Conservation (phyloP, 2,329 filamentous ascomycete species). For the Uncinocarpus reesii region DNA sequence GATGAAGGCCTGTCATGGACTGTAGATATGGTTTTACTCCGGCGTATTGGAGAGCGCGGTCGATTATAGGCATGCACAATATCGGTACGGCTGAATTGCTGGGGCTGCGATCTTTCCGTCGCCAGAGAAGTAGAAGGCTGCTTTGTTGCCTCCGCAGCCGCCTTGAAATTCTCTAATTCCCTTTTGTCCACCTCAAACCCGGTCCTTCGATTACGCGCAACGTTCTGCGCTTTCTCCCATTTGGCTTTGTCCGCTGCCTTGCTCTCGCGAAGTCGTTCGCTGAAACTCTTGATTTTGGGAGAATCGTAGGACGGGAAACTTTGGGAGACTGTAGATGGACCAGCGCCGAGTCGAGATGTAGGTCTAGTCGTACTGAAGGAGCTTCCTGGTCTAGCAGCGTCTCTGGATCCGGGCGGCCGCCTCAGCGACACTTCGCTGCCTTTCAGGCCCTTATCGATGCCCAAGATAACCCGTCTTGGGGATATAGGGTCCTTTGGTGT, state of each 20-base stretch:
- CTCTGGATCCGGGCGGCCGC: conserved; percentile 42
- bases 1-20: conserved; percentile 15
- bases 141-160: conserved; percentile 26
- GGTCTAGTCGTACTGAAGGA: conserved; percentile 23
- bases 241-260: conserved; percentile 35
- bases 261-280: conserved; percentile 69
- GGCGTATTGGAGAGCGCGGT: conserved; percentile 24
- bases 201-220: conserved; percentile 33
- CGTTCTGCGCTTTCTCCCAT: conserved; percentile 30
- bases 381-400: conserved; percentile 25
- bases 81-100: conserved; percentile 53
- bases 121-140: conserved; percentile 19
- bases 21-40: conserved; percentile 30
- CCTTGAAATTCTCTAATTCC: conserved; percentile 37
- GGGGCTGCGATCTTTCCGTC: conserved; percentile 42
- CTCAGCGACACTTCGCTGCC: conserved; percentile 77
- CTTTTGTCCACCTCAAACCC: conserved; percentile 36
- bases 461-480: conserved; percentile 67
- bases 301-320: conserved; percentile 2
- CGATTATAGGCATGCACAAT: conserved; percentile 36
- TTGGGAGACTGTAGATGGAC: conserved; percentile 17
- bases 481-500: conserved; percentile 52
- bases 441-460: conserved; percentile 78
- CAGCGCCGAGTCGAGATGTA: conserved; percentile 18
- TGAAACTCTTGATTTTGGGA: conserved; percentile 54